Percentiles rank a stretch among this genome's conserved stretches.
phyloP scores from a whole-genome alignment of 345 rosid species.

The Eucalyptus sideroxylon region DNA sequence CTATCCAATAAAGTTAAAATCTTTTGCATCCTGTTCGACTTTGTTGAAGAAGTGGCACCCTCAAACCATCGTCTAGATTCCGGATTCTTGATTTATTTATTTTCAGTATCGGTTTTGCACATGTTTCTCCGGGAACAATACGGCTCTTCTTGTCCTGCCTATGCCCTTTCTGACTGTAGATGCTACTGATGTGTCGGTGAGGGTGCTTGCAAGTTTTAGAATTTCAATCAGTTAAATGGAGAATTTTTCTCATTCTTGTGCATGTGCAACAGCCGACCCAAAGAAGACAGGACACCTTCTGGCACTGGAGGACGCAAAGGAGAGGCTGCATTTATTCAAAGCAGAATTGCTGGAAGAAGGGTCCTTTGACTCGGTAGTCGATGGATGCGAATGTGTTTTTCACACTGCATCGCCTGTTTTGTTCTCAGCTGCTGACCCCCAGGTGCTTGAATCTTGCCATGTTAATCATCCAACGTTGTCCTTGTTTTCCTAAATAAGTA shows the following conservation, averaged over 20 bases:
- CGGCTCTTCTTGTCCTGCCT: not conserved
- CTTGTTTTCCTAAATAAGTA: not conserved
- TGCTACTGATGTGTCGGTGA: not conserved
- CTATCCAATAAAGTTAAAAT: not conserved
- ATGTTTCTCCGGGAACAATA: not conserved
- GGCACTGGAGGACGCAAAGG: slow-evolving; percentile 24
- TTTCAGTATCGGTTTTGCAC: not conserved
- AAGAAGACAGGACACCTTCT: slow-evolving; percentile 12
- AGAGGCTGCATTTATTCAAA: slow-evolving; percentile 15
- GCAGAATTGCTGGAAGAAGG: slow-evolving; percentile 18
- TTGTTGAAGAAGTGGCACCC: not conserved
- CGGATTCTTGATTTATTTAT: not conserved
- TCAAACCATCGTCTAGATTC: not conserved
- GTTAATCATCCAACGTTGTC: not conserved
- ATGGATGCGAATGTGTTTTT: slow-evolving; percentile 17
- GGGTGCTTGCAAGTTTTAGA: not conserved
- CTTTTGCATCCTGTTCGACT: not conserved
- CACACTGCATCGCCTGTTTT: slow-evolving; percentile 20
- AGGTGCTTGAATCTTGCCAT: not conserved
- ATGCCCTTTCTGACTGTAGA: not conserved
- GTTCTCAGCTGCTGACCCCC: slow-evolving; percentile 1
- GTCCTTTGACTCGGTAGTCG: slow-evolving; percentile 10
- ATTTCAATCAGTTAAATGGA: not conserved
- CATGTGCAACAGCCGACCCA: slow-evolving; percentile 12
- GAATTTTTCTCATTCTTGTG: not conserved